Evolutionary conservation across 306 rosid species (phyloP), one percentile per base, ranked within the genome.

Genomic region (Vachellia pachyceras): DNA sequence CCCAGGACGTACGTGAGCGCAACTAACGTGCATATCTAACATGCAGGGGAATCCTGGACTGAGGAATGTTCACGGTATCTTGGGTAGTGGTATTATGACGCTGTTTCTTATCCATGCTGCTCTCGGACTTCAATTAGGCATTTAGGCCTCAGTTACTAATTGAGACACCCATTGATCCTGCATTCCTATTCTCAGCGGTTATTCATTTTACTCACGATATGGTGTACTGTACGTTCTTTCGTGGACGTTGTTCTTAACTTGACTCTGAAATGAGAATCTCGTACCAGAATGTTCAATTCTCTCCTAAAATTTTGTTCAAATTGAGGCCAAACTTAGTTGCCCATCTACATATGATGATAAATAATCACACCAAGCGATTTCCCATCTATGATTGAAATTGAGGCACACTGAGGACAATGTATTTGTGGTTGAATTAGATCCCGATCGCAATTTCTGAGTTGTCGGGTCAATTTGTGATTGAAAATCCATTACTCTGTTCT

Each of bases 41-140:
- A 25, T 80, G 89, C 91, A 95, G 99, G 95, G 82, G 41, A 93
- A 89, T 83, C 97, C 97, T 18, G 90, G 91, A 77, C 76, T 95
- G 10, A 83, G 97, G 85, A 91, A 79, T 79, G 88, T 87, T 79
- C 99, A 93, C 77, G 97, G 97, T 57, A 82, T 95, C 68, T 85
- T 93, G 89, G 98, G 97, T 39, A 89, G 97, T 80, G 89, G 97
- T 72, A 95, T 93, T 83, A 95, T 93, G 97, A 89, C 97, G 10
- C 85, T 95, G 54, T 93, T 95, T 88, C 87, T 95, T 22, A 77
- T 95, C 79, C 97, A 93, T 75, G 94, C 91, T 79, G 93, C 93
- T 65, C 88, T 95, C 72, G 99, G 99, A 71, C 93, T 93, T 75
- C 99, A 89, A 83, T 87, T 95, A 68, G n/a, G n/a, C n/a, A n/a